Evolutionary conservation across 2,329 filamentous ascomycete genomes (phyloP).

Genomic region (Trichoderma asperellum): DNA sequence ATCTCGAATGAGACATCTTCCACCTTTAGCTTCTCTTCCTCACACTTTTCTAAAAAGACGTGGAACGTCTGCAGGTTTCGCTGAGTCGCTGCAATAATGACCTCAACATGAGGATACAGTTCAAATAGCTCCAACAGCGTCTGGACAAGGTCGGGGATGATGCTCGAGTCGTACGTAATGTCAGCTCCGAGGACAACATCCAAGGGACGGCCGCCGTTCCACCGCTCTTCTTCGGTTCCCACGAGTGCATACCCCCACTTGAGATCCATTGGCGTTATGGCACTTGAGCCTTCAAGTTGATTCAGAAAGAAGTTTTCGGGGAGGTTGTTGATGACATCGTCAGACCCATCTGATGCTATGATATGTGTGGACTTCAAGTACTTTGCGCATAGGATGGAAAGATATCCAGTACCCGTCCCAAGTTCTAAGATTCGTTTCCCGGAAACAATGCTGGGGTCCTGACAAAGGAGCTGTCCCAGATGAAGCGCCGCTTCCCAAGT

Average conservation of each 20-base stretch:
- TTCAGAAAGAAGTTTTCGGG: constrained; percentile 72
- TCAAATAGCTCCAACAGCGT: constrained; percentile 67
- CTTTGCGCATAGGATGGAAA: constrained; percentile 74
- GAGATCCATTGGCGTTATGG: constrained; percentile 57
- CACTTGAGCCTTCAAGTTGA: constrained; percentile 55
- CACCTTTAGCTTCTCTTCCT: constrained; percentile 50
- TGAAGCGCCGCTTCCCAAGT: constrained; percentile 84
- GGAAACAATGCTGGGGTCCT: constrained; percentile 49
- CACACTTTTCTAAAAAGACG: constrained; percentile 63
- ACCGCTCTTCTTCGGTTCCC: constrained; percentile 59
- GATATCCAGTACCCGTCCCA: constrained; percentile 75
- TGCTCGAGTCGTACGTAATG: constrained; percentile 72
- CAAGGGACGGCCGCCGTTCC: constrained; percentile 52
- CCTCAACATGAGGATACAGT: constrained; percentile 57
- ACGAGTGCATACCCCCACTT: constrained; percentile 67
- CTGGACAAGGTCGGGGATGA: constrained; percentile 65
- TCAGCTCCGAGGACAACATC: constrained; percentile 77
- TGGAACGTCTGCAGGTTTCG: constrained; percentile 71
- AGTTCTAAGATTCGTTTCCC: constrained; percentile 69
- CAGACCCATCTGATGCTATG: constrained; percentile 74
- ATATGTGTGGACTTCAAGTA: constrained; percentile 62
- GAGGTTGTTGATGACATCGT: constrained; percentile 69
- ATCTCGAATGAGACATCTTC: constrained; percentile 50
- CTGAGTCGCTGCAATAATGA: constrained; percentile 72
- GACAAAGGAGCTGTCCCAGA: constrained; percentile 68